Evolutionary conservation across 2,329 filamentous ascomycete genomes (phyloP).

Genomic region (Cryphonectria nitschkei): DNA sequence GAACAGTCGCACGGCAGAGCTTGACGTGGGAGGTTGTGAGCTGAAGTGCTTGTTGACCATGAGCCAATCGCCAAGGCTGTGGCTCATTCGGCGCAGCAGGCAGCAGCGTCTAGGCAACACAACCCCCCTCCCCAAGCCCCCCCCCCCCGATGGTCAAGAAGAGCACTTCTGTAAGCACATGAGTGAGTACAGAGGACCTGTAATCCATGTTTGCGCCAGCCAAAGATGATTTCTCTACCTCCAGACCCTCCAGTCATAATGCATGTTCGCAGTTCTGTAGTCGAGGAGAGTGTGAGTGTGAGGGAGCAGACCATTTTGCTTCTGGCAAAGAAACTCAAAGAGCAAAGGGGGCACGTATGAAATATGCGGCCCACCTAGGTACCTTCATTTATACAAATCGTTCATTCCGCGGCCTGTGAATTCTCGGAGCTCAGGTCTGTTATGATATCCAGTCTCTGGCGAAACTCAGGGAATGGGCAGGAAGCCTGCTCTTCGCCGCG

Average conservation of each 20-base stretch:
- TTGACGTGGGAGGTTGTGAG: neutral
- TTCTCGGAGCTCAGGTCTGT: neutral
- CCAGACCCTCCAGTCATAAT: neutral
- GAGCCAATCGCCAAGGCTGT: neutral
- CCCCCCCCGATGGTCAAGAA: neutral
- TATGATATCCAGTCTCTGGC: neutral
- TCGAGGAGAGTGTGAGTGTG: neutral
- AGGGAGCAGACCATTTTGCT: neutral
- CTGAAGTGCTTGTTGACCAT: neutral
- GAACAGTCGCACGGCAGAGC: neutral
- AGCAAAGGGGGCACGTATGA: neutral
- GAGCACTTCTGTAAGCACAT: neutral
- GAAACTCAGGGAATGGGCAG: neutral
- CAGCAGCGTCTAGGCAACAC: neutral
- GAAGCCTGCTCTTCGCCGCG: neutral
- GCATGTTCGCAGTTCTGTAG: neutral
- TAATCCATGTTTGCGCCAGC: neutral
- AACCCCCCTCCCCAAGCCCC: neutral
- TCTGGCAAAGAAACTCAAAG: neutral
- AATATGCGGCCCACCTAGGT: neutral
- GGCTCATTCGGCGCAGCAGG: neutral
- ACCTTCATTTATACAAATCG: neutral
- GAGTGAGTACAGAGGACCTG: neutral
- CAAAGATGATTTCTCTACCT: neutral
- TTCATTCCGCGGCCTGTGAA: neutral